These are phyloP conservation scores for Amauroascus niger DNA, from an alignment of 2,329 filamentous ascomycete genomes.

Conservation along the genomic window DNA sequence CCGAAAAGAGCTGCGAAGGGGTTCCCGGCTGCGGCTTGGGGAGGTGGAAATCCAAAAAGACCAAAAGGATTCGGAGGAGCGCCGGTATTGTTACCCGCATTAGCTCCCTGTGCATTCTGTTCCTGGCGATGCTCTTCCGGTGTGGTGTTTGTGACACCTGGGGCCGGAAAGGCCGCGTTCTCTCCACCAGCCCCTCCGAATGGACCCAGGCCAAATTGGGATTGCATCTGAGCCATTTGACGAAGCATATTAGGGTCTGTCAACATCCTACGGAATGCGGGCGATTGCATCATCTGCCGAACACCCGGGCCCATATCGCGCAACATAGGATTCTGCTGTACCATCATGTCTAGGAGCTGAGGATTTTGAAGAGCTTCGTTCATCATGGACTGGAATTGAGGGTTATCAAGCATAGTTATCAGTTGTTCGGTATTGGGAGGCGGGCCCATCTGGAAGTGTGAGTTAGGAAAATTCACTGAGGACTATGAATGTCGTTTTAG, in stretches of 20 bases:
- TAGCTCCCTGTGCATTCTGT: slow-evolving; percentile 21
- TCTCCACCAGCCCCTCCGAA: slow-evolving; percentile 46
- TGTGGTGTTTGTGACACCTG: slow-evolving; percentile 82
- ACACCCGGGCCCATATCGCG: slow-evolving; percentile 61
- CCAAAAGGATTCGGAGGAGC: slow-evolving; percentile 28
- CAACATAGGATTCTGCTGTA: slow-evolving; percentile 78
- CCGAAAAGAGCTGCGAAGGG: slow-evolving; percentile 54
- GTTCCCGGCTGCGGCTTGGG: slow-evolving; percentile 35
- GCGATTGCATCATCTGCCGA: slow-evolving; percentile 77
- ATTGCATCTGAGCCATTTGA: slow-evolving; percentile 72
- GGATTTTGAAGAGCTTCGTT: slow-evolving; percentile 95
- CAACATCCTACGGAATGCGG: slow-evolving; percentile 83
- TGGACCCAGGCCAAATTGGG: slow-evolving; percentile 44
- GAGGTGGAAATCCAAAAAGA: slow-evolving; percentile 24
- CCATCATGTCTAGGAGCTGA: slow-evolving; percentile 88
- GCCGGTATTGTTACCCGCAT: slow-evolving; percentile 20
- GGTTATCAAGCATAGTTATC: slow-evolving; percentile 76
- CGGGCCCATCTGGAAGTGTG: slow-evolving; percentile 64
- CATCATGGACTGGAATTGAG: slow-evolving; percentile 74
- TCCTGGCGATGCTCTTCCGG: slow-evolving; percentile 40
- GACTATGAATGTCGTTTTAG: neutral
- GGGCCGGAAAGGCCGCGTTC: slow-evolving; percentile 65
- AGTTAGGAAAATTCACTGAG: slow-evolving; percentile 10
- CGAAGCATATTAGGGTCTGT: slow-evolving; percentile 79
- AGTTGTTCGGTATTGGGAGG: slow-evolving; percentile 73